These are phyloP conservation scores for Eugenia klotzschiana DNA, from an alignment of 441 rosid species.

Conservation along the genomic window DNA sequence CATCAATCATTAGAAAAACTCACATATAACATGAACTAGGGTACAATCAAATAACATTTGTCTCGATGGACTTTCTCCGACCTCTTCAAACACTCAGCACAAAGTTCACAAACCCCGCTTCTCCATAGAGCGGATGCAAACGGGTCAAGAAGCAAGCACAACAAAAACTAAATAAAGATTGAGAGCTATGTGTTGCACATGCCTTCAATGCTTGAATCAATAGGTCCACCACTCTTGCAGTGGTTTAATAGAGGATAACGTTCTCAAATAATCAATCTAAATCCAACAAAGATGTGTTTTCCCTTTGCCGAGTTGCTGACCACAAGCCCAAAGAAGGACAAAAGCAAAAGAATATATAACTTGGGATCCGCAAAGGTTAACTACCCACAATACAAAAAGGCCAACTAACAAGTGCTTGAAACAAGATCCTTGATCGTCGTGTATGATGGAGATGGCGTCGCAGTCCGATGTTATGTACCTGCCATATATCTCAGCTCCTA, in stretches of 20 bases:
- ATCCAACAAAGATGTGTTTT: background rate
- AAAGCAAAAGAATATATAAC: background rate
- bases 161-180: background rate
- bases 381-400: background rate
- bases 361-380: background rate
- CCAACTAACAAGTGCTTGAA: background rate
- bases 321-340: background rate
- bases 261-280: background rate
- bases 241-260: background rate
- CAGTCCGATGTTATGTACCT: slow-evolving; percentile 86
- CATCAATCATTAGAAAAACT: too few relatives aligned
- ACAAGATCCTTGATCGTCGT: slow-evolving; percentile 27
- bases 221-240: background rate
- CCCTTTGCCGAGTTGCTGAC: background rate
- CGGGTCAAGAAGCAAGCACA: background rate
- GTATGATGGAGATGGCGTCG: slow-evolving; percentile 59
- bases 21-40: too few relatives aligned
- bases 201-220: background rate
- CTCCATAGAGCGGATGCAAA: background rate
- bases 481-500: background rate
- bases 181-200: background rate
- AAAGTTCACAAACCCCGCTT: background rate
- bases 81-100: background rate
- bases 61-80: background rate
- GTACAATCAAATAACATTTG: background rate